Evolutionary conservation across 164 flowering plant species (phyloP), one percentile per base, ranked within the genome.

Genomic region (Kingdonia uniflora): DNA sequence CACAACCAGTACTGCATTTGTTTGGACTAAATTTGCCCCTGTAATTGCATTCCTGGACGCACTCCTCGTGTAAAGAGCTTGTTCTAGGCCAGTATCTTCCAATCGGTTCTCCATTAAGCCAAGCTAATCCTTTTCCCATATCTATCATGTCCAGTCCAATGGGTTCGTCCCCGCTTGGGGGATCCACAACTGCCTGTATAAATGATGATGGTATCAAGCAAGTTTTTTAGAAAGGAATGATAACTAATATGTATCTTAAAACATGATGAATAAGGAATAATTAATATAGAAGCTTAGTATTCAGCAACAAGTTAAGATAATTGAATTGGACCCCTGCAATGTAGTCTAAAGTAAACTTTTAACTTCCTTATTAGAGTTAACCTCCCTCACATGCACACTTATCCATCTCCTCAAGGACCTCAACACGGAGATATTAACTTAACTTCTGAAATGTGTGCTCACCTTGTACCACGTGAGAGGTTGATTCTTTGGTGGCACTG

Each of bases 401-500:
- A n/a, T n/a, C n/a, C n/a, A n/a, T n/a, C n/a, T n/a, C n/a, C n/a
- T n/a, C n/a, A n/a, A n/a, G n/a, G n/a, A n/a, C n/a, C 8, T 29
- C 35, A 29, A 29, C 35, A 3, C 35, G 35, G 35, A 29, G 35
- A 29, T 29, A 29, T 29, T 8, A 3, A 8, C 35, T 4, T 45
- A 58, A 52, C 16, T 39, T 51, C 15, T 14, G 35, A 56, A 44
- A 21, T 19, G 37, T 17, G 19, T 16, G 11, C 24, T 20, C 75
- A 92, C 99, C 97, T 86, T 89, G 74, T 94, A 89, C 97, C 99
- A 94, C 41, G 92, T 94, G 58, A 94, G 78, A 33, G 99, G 89
- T 61, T 89, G 95, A 4, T 75, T 53, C 62, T 81, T 89, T 7
- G 92, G 92, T 16, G 90, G 87, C 23, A 69, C 68, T 25, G 72